Evolutionary conservation across 768 basidiomycete genomes (phyloP), one percentile per base, ranked within the genome.

Genomic region (Psilocybe azurescens): DNA sequence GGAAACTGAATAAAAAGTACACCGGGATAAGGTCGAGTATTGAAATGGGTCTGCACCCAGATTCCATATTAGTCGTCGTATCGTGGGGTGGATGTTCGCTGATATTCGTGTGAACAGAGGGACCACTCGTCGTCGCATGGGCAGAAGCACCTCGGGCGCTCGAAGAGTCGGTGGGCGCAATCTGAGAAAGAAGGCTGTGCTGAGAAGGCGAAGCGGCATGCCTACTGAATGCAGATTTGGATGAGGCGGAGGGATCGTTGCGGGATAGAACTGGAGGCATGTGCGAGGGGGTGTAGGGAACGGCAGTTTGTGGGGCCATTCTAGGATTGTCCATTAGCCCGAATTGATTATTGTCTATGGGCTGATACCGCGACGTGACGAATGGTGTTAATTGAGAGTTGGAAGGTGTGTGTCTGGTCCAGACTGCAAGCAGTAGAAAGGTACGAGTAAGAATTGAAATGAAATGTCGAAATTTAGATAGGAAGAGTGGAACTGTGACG

Each of bases 341-440:
- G 16, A 36, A 33, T 4, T 33, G 52, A 32, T 38, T 28, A 13
- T 53, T 18, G 33, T 53, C 16, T 16, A 53, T 38, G 33, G 32
- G 52, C 33, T 53, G 52, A 13, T 53, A 53, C 18, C 30, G 52
- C n/a, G 52, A 18, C 7, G 52, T 53, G 52, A 53, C 36, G 32
- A 53, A 53, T 7, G 52, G 52, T 13, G 52, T 53, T 14, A 53
- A 18, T 36, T 32, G 33, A 5, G 52, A 33, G 5, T 38, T 38
- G 5, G 52, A 36, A 33, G 52, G 32, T 18, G 52, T 38, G 18
- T 53, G 16, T 20, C 52, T 32, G 2, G 52, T 53, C 52, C 52
- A 53, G 32, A 53, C 52, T 53, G 32, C 5, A 32, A 11, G 11
- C 11, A 7, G 7, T 11, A 36, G 33, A 36, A 11, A 36, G 33